Evolutionary conservation across 2,329 filamentous ascomycete species (phyloP).

Genomic region (Nemania sp.): DNA sequence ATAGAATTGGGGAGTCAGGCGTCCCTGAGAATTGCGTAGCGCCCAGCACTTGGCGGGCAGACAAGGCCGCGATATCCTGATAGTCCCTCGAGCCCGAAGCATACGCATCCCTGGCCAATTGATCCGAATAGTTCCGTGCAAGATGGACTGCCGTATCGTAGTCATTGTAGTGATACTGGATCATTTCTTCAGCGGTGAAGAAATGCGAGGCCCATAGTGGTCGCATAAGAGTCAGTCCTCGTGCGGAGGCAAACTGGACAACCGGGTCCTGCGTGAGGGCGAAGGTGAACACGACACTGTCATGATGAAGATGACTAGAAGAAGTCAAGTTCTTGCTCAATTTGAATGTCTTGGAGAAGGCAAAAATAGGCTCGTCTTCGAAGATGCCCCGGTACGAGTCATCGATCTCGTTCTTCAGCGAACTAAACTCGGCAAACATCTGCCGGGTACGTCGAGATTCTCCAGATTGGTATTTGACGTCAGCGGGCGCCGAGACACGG

Average conservation of each 20-base stretch:
- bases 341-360: constrained; percentile 76
- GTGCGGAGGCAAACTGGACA: constrained; percentile 80
- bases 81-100: constrained; percentile 80
- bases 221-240: constrained; percentile 81
- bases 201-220: constrained; percentile 86
- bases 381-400: constrained; percentile 75
- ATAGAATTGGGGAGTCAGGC: constrained; percentile 77
- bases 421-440: constrained; percentile 75
- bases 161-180: constrained; percentile 82
- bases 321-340: constrained; percentile 54
- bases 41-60: constrained; percentile 83
- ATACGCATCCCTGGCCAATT: constrained; percentile 77
- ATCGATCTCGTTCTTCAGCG: constrained; percentile 75
- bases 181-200: constrained; percentile 68
- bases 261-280: constrained; percentile 82
- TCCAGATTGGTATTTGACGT: constrained; percentile 77
- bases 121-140: constrained; percentile 78
- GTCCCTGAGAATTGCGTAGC: constrained; percentile 81
- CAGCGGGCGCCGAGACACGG: constrained; percentile 78
- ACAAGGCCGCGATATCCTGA: constrained; percentile 80
- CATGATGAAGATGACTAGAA: constrained; percentile 51
- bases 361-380: constrained; percentile 85
- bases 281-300: constrained; percentile 78
- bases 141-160: constrained; percentile 72
- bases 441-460: constrained; percentile 74